phyloP scores from a whole-genome alignment of 2,329 filamentous ascomycete species.

The Ceratocystis alfenasii region DNA sequence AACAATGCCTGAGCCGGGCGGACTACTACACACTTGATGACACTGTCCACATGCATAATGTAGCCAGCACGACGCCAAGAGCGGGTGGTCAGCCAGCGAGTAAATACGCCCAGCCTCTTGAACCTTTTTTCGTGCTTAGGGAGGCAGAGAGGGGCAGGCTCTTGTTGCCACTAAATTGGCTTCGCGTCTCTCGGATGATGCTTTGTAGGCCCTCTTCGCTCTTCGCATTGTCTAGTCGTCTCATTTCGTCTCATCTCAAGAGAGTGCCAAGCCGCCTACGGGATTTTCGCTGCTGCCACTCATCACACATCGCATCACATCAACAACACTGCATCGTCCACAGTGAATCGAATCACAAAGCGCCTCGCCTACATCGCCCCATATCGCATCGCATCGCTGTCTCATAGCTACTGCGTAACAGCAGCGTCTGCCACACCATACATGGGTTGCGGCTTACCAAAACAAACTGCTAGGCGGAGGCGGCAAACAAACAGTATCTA shows the following conservation, averaged over 20 bases:
- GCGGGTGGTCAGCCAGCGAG: not conserved
- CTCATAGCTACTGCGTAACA: not conserved
- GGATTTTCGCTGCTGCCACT: not conserved
- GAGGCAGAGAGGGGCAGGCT: not conserved
- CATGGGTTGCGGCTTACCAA: not conserved
- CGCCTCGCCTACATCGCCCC: not conserved
- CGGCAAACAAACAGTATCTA: too few relatives aligned
- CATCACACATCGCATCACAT: not conserved
- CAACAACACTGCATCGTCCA: not conserved
- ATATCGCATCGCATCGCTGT: not conserved
- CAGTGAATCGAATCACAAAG: too few relatives aligned
- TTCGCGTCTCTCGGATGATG: not conserved
- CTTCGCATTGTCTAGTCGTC: not conserved
- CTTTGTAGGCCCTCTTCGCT: not conserved
- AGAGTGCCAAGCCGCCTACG: too few relatives aligned
- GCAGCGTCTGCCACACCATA: too few relatives aligned
- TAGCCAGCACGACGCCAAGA: too few relatives aligned
- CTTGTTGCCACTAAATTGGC: not conserved
- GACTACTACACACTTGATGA: too few relatives aligned
- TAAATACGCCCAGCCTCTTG: not conserved
- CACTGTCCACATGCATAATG: too few relatives aligned
- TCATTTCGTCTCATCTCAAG: not conserved
- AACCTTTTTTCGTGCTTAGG: not conserved
- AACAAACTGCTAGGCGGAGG: not conserved
- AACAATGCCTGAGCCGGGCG: too few relatives aligned